These are phyloP conservation scores for Anthostomella pinea DNA, from an alignment of 2,329 filamentous ascomycete species.

Conservation along the genomic window DNA sequence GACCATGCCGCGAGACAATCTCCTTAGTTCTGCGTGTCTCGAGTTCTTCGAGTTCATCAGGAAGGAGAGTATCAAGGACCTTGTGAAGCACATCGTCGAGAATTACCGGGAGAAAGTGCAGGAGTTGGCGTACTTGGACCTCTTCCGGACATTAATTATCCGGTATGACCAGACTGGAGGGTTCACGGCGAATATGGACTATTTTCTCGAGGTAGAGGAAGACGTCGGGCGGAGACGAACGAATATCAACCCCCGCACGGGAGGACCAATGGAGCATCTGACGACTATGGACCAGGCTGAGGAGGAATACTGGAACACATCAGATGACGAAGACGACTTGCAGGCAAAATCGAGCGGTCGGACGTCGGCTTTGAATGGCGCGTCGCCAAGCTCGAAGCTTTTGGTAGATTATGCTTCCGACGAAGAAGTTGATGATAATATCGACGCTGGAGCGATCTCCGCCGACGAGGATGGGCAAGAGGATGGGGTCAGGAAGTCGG, in stretches of 20 bases:
- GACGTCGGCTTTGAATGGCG: slow-evolving; percentile 54
- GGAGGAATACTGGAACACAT: slow-evolving; percentile 91
- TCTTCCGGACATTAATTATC: slow-evolving; percentile 72
- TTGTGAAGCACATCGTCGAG: slow-evolving; percentile 81
- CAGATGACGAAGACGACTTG: slow-evolving; percentile 78
- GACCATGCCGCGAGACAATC: slow-evolving; percentile 87
- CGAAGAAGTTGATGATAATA: slow-evolving; percentile 72
- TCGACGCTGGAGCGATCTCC: slow-evolving; percentile 44
- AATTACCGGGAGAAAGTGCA: slow-evolving; percentile 77
- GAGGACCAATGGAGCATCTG: slow-evolving; percentile 68
- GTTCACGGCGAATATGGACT: slow-evolving; percentile 63
- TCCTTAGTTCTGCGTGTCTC: slow-evolving; percentile 88
- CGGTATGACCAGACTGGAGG: slow-evolving; percentile 77
- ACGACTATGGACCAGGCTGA: slow-evolving; percentile 74
- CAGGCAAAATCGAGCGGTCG: slow-evolving; percentile 34
- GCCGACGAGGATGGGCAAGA: slow-evolving; percentile 27
- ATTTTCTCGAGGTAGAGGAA: slow-evolving; percentile 70
- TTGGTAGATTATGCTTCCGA: slow-evolving; percentile 93
- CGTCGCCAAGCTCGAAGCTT: slow-evolving; percentile 62
- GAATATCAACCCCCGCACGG: slow-evolving; percentile 48
- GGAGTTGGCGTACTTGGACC: slow-evolving; percentile 76
- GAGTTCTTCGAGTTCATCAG: slow-evolving; percentile 93
- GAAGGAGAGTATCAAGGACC: slow-evolving; percentile 73
- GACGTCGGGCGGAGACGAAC: slow-evolving; percentile 45
- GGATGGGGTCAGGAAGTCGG: slow-evolving; percentile 33